Base-by-base conservation (phyloP, 2,329 filamentous ascomycete species). In the Colletotrichum echinochloae region DNA sequence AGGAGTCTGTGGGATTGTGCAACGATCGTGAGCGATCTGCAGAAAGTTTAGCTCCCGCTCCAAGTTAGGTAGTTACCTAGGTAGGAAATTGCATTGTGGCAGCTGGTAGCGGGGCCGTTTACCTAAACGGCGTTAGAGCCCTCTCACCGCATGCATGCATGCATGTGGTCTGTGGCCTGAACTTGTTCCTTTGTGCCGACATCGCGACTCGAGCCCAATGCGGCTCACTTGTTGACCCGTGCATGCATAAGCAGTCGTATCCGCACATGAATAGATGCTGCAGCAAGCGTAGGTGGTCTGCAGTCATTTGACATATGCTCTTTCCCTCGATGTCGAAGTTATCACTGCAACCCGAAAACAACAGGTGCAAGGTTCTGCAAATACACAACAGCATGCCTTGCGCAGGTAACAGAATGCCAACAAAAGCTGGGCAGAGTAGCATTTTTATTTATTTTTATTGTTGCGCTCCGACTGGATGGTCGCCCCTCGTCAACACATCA, bases 161-260 rank as follows among this genome's bases (percentile, higher is more conserved):
- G n/a, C n/a, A n/a, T n/a, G n/a, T 12, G 30, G 26, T 39, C 14
- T 69, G 61, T 55, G 39, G 66, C 26, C 39, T 41, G 66, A 60
- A 66, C 55, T 49, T 55, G 56, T 70, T 9, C 48, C 26, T 60
- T 61, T 55, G 62, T 60, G 56, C 48, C 66, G 62, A 66, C 33
- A 57, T 70, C 67, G 67, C 67, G 67, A 70, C 67, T 70, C 66
- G 66, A 61, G 49, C 64, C 67, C 41, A 62, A 70, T 61, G 64
- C 64, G 57, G 67, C 52, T 70, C 62, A 62, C 62, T 70, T 62
- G 37, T 70, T 44, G 41, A 61, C 62, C 33, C 66, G 56, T 56
- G 55, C 56, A 70, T 70, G 66, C 66, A 57, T 61, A 28, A 48
- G 52, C 46, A 28, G 23, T 39, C n/a, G 33, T 49, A 26, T 30